Evolutionary conservation across 140 eudicot species (phyloP).

Genomic region (Stevia rebaudiana): DNA sequence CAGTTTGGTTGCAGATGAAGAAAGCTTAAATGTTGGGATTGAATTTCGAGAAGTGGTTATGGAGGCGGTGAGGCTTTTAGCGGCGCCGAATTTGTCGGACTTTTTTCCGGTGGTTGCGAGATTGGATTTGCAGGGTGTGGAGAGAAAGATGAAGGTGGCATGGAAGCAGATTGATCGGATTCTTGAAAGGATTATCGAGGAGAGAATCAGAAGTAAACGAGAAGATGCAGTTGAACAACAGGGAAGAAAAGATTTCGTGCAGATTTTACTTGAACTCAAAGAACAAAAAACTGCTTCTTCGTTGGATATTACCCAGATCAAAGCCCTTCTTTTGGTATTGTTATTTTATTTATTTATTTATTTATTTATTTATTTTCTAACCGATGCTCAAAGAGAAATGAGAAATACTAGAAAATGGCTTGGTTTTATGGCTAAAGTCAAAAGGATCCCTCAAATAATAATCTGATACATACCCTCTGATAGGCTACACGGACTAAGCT

Average conservation of each 20-base stretch:
- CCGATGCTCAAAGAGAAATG: no score
- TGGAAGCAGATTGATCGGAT: conserved; percentile 21
- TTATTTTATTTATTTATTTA: background rate
- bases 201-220: conserved; percentile 15
- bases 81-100: conserved; percentile 33
- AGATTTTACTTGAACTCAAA: conserved; percentile 29
- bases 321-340: background rate
- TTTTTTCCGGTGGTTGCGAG: conserved; percentile 35
- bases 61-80: conserved; percentile 9
- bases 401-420: no score
- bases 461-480: no score
- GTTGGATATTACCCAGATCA: background rate
- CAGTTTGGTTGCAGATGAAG: conserved; percentile 20
- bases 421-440: no score
- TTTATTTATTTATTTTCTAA: background rate
- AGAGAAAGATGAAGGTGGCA: conserved; percentile 17
- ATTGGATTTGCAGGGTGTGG: conserved; percentile 44
- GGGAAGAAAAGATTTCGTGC: conserved; percentile 34
- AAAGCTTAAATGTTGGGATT: conserved; percentile 16
- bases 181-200: conserved; percentile 25
- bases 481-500: no score
- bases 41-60: conserved; percentile 9
- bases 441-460: no score
- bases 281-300: conserved; percentile 24
- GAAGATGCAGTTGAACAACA: background rate